Evolutionary conservation across 805 yeast genomes (phyloP), one percentile per base, ranked within the genome.

Genomic region (Yarrowia sp.): DNA sequence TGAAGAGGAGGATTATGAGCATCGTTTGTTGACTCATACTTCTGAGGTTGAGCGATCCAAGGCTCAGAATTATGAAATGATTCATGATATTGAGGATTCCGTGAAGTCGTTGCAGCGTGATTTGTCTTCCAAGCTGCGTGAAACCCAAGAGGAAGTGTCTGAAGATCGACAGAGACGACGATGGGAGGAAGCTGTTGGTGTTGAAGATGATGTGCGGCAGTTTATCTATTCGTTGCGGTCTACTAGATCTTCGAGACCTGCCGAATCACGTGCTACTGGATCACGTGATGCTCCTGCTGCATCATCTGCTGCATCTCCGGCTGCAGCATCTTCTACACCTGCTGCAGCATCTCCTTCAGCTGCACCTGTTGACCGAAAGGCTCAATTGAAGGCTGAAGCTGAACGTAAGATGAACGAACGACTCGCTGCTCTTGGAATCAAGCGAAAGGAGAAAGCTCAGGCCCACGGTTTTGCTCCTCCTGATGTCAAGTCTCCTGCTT

Each of bases 121-220:
- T 6, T 75, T 84, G 64, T 79, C 79, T 22, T 69, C 74, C 6
- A 70, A 75, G 43, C 77, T 84, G 68, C 78, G 81, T 48, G 81
- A 44, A 69, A 66, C 81, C 9, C 62, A 69, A 3, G 71, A 68
- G 2, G 78, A 74, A 43, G 68, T 73, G 13, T 67, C 68, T 13
- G 68, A 55, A 17, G 79, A 77, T 44, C 71, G 81, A n/a, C 88
- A 87, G 4, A 81, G 83, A 48, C 81, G 84, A 39, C 86, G 88
- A 71, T 92, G 92, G 90, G 97, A 89, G 67, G 81, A 84, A 51
- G 97, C 96, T 11, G 77, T 86, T 43, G 96, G 92, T 43, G 86
- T 91, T 32, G 85, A 84, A 69, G 82, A 85, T n/a, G 80, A 83
- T 42, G 92, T 90, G 48, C 80, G 82, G 64, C 77, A 78, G 6